These are phyloP conservation scores for Aphanomyces astaci DNA, from an alignment of 352 stramenopile species.

Conservation along the genomic window DNA sequence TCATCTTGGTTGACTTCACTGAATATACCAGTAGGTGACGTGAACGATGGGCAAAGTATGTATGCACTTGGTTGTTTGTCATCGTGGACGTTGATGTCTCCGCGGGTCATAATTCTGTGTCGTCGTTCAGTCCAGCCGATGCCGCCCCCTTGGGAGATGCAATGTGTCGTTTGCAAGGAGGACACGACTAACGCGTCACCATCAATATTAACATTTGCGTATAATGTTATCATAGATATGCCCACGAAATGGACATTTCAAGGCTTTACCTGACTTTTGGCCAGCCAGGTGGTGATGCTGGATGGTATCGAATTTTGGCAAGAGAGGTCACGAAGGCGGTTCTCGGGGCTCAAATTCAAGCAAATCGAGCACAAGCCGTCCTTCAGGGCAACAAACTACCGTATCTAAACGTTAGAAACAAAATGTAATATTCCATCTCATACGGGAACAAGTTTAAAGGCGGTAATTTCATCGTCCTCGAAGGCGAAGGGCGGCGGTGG, in stretches of 20 bases:
- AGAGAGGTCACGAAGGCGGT: neutral
- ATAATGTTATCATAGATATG: neutral
- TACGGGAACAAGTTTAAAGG: conserved; percentile 12
- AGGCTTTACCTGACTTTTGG: conserved; percentile 15
- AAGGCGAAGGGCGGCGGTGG: no score
- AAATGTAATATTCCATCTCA: no score
- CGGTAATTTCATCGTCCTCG: no score
- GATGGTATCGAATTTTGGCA: conserved; percentile 1
- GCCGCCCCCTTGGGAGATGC: neutral
- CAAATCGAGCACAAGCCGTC: conserved; percentile 13
- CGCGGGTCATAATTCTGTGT: no score
- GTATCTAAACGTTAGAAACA: neutral
- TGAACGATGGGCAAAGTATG: no score
- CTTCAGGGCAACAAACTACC: neutral
- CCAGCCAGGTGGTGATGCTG: conserved; percentile 3
- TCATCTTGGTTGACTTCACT: no score
- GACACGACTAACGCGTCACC: conserved; percentile 14
- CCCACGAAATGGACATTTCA: no score
- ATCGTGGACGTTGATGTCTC: no score
- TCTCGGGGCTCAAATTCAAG: neutral
- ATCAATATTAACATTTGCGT: neutral
- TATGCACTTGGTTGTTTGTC: no score
- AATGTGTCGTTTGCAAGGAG: conserved; percentile 17
- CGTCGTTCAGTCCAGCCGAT: no score
- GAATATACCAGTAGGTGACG: no score